Base-by-base conservation (phyloP, 768 basidiomycete genomes). In the Lentinula lateritia region DNA sequence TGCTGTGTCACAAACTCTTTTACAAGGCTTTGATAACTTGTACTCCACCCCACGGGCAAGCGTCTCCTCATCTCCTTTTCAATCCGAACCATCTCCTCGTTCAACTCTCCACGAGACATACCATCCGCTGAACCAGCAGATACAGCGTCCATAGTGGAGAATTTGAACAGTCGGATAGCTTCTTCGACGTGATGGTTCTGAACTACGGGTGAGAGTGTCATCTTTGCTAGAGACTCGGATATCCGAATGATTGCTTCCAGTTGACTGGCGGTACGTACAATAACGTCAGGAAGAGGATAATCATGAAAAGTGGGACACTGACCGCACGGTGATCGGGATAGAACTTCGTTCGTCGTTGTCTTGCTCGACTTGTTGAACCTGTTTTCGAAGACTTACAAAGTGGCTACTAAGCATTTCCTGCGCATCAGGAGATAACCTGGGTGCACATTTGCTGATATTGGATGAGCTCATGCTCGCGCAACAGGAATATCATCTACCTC, bases 221-320 rank as follows among this genome's bases (percentile, higher is more conserved):
- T 84, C 70, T 98, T 99, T 12, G 96, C 95, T 18, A 98, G 79
- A 2, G 96, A 90, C 72, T 99, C 97, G 1, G 97, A 98, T 71
- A 98, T 98, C 39, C 97, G 95, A 70, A 98, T 95, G 71, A 99
- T 95, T 43, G 97, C 97, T 77, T 99, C 97, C 5, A 99, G 82
- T 87, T 99, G 97, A 57, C 84, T 87, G 60, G 39, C 28, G 6
- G 20, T 3, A 28, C 28, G 28, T 28, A 28, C 28, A 28, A 9
- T 32, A 16, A 8, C 20, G 48, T 58, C 42, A 55, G 62, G 54
- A 53, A 42, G 35, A 38, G 56, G 52, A 66, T 46, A 58, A 32
- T 42, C 32, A 35, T 20, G 18, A 23, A 42, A 28, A 3, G n/a
- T 55, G 5, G 8, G 53, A 16, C 46, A 78, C 88, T 48, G 60